Evolutionary conservation across 345 rosid species (phyloP).

Genomic region (Euclidium syriacum): DNA sequence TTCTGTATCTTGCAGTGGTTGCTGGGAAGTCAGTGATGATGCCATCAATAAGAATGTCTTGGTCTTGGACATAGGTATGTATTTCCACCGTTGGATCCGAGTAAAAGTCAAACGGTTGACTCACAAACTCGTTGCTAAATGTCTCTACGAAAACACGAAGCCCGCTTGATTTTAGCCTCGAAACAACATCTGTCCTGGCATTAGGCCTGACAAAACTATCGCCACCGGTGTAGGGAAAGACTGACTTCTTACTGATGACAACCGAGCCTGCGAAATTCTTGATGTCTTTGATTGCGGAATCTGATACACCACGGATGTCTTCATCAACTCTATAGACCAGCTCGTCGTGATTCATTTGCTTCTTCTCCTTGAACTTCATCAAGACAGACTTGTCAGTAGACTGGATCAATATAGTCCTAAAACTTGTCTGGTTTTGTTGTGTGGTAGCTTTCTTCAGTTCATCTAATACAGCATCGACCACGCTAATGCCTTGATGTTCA

Average conservation of each 20-base stretch:
- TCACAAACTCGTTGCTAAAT: constrained; percentile 70
- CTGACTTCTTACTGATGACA: constrained; percentile 49
- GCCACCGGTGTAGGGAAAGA: constrained; percentile 19
- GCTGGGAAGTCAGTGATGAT: constrained; percentile 73
- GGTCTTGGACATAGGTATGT: constrained; percentile 30
- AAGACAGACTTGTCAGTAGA: constrained; percentile 71
- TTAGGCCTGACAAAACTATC: constrained; percentile 30
- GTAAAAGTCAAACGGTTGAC: constrained; percentile 71
- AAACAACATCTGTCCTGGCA: constrained; percentile 28
- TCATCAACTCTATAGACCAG: constrained; percentile 58
- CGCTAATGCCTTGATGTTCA: constrained; percentile 37
- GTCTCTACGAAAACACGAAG: constrained; percentile 59
- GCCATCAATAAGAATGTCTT: constrained; percentile 33
- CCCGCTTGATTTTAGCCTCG: constrained; percentile 36
- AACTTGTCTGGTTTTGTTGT: constrained; percentile 32
- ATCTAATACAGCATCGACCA: constrained; percentile 47
- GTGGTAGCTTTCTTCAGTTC: constrained; percentile 56
- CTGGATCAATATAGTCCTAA: constrained; percentile 60
- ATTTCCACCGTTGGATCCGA: constrained; percentile 71
- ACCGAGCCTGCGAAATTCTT: constrained; percentile 61
- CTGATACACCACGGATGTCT: constrained; percentile 42
- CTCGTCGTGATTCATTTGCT: constrained; percentile 36
- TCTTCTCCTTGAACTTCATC: constrained; percentile 45
- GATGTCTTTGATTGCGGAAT: constrained; percentile 48
- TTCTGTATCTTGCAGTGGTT: constrained; percentile 68